Evolutionary conservation across 2,329 filamentous ascomycete species (phyloP), one percentile per base, ranked within the genome.

Genomic region (Ophiostoma pallidulum): DNA sequence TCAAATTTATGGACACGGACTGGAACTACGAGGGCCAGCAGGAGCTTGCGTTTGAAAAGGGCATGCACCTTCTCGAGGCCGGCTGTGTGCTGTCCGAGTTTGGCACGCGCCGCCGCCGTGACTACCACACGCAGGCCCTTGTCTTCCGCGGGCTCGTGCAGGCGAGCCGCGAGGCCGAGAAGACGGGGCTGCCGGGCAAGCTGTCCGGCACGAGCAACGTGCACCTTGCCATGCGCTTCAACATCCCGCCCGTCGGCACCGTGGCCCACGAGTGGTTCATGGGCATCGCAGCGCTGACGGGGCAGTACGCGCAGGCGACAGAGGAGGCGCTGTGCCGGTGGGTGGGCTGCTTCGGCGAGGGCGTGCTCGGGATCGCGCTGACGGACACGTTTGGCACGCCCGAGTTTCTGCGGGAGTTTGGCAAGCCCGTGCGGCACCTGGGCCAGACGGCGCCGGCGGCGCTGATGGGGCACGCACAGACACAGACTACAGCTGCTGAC

Each of bases 241-340:
- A 80, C 38, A 79, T 96, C 39, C 70, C 80, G 4, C 89, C 92
- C 0, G 78, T 97, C 12, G 92, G 92, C 5, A 98, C 92, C 0
- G 77, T 80, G 2, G 92, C 92, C 1, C 92, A 98, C 61, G 92
- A 98, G 67, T 98, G 92, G 92, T 97, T 96, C 71, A 98, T 98
- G 92, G 90, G 88, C 36, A 91, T 94, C 53, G 92, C 92, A 1
- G 90, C 92, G 33, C 88, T 96, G 57, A 86, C 84, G 4, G 76
- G 87, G 53, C 78, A 96, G 65, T 98, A 98, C 62, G 76, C 80
- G 56, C 73, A 77, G 52, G 90, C 92, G 3, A 94, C 90, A 32
- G 88, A 94, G 63, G 75, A 83, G 54, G 90, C 88, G 0, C 69
- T 98, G 56, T 74, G 80, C 49, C 88, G 94, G 62, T 98, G 92